Base-by-base conservation (phyloP, 2,329 filamentous ascomycete species). In the Laburnicola sp. region DNA sequence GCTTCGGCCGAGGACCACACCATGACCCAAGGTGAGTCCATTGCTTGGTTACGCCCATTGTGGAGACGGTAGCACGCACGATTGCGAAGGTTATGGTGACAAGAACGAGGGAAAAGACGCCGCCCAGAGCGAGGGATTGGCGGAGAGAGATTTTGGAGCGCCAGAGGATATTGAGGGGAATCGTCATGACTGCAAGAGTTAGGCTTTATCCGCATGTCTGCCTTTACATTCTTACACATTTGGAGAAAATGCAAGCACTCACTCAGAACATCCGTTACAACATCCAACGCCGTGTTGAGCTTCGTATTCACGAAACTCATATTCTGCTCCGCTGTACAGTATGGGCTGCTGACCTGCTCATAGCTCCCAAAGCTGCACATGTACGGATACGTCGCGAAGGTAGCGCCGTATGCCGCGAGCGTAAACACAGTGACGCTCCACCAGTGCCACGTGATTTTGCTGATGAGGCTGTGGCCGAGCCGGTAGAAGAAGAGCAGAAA, bases 151-250 rank as follows among this genome's bases (percentile, higher is more conserved):
- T 45, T 2, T 45, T 30, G 2, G 51, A 42, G 4, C 40, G 41
- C 50, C 48, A 54, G n/a, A 58, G 47, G 21, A 58, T 51, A 31
- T 11, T 39, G 25, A 54, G 26, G 0, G 56, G 50, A n/a, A 58
- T 51, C 3, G 43, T 40, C 40, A 54, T 41, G 32, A 57, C 54
- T 57, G 37, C 4, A 9, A 2, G 28, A 34, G 10, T 34, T 10
- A 48, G 30, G 11, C 3, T 9, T 35, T 21, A 37, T 35, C 6
- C 25, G 34, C 35, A 8, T 21, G 16, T 16, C 16, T 16, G 16
- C 16, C 16, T 16, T 16, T 16, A 16, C 16, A 16, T 16, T 16
- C 16, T 16, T 16, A 16, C 16, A 16, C 16, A 16, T 23, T 22
- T 25, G 36, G 11, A 8, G 6, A 6, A 6, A 22, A 22, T 6